Evolutionary conservation across 2,329 filamentous ascomycete species (phyloP).

Genomic region (Tolypocladium capitatum): DNA sequence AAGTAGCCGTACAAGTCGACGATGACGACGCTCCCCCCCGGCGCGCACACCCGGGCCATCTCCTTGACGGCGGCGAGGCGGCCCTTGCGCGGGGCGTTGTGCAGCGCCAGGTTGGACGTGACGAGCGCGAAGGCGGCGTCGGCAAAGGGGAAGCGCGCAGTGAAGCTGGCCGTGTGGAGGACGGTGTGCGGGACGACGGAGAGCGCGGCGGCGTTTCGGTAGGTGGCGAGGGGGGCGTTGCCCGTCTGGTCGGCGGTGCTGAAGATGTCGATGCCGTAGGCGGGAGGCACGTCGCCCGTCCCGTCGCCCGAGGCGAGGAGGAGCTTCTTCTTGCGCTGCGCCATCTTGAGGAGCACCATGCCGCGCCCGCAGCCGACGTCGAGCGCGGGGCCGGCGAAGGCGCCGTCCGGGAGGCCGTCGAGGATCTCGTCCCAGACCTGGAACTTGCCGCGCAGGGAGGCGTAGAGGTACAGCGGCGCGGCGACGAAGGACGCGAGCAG

Average conservation of each 20-base stretch:
- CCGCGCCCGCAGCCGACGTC: conserved; percentile 9
- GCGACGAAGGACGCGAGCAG: conserved; percentile 3
- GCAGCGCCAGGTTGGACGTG: conserved; percentile 5
- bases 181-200: conserved; percentile 1
- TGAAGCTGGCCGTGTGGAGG: conserved; percentile 5
- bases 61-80: conserved; percentile 3
- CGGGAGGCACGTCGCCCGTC: no score
- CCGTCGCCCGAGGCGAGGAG: not conserved
- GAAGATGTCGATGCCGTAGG: conserved; percentile 9
- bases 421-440: conserved; percentile 5
- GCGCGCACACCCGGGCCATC: conserved; percentile 6
- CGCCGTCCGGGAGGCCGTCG: not conserved
- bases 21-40: conserved; percentile 3
- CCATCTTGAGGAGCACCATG: conserved; percentile 7
- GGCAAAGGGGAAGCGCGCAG: conserved; percentile 4
- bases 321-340: conserved; percentile 3
- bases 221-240: conserved; percentile 6
- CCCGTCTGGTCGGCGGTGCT: conserved; percentile 6
- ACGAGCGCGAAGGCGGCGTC: conserved; percentile 4
- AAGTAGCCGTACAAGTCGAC: conserved; percentile 6
- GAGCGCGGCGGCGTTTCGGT: conserved; percentile 5
- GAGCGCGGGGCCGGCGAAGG: conserved; percentile 2
- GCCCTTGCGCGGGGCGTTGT: conserved; percentile 4
- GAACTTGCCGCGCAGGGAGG: conserved; percentile 7
- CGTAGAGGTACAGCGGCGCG: conserved; percentile 8